Base-by-base conservation (phyloP, 805 yeast species). In the Sugiyamaella valdiviana region DNA sequence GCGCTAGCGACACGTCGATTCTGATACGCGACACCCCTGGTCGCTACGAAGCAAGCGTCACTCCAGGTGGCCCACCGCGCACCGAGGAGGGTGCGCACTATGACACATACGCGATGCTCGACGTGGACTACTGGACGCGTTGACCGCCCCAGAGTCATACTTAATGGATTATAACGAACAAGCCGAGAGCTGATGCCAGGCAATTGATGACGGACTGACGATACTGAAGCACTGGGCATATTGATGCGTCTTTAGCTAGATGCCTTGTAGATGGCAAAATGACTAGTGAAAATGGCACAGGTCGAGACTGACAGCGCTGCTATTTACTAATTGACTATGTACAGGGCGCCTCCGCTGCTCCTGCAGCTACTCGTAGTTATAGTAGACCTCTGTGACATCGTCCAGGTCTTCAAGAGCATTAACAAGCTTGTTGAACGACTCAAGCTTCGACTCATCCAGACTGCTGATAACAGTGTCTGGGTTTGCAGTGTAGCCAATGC, bases 331-430 rank as follows among this genome's bases (percentile, higher is more conserved):
- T 35, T 36, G 10, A 12, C 40, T 23, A n/a, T n/a, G n/a, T n/a
- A n/a, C n/a, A n/a, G n/a, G n/a, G n/a, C n/a, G n/a, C n/a, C n/a
- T n/a, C n/a, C n/a, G n/a, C n/a, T n/a, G n/a, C n/a, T n/a, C n/a
- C n/a, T n/a, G n/a, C n/a, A n/a, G n/a, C n/a, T n/a, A n/a, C n/a
- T n/a, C n/a, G n/a, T 2, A 46, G 37, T 14, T 38, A 36, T 1
- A 36, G 46, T 12, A 51, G 54, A 20, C 54, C 45, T 29, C n/a
- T n/a, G 87, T 80, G 17, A 91, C 85, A 57, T 93, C 98, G 44
- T 83, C 88, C n/a, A 88, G 69, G 29, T 82, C 87, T 46, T 87
- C 95, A 41, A 91, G 69, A 42, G 73, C 71, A 19, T 64, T 69
- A 29, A 83, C 63, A 32, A 89, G 78, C 59, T 79, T 84, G 14